A percentile compares a stretch with the other conserved stretches of the same genome.
These are phyloP conservation scores for Mortierella antarctica DNA, from an alignment of 192 early-diverging fungal genomes.

Conservation along the genomic window DNA sequence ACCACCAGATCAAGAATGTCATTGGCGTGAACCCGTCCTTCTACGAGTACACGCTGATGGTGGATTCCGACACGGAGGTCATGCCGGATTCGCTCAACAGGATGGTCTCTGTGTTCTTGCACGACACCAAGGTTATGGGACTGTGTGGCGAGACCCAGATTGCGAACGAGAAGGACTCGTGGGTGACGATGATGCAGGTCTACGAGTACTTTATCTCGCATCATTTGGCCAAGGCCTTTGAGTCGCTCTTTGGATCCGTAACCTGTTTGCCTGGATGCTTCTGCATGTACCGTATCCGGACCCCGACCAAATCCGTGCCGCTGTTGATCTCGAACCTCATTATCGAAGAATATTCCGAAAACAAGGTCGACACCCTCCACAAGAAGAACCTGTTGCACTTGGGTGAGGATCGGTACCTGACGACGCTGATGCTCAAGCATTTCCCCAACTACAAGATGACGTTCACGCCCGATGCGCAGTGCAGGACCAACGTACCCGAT, in stretches of 20 bases:
- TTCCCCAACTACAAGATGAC: constrained; percentile 97
- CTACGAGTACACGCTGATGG: constrained; percentile 98
- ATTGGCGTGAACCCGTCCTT: constrained; percentile 97
- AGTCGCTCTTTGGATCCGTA: constrained; percentile 96
- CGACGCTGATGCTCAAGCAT: constrained; percentile 95
- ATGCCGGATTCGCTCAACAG: constrained; percentile 91
- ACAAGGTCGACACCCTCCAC: constrained; percentile 96
- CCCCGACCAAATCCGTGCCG: constrained; percentile 89
- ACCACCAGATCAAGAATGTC: constrained; percentile 98
- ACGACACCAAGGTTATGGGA: constrained; percentile 93
- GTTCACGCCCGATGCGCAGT: constrained; percentile 93
- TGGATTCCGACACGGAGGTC: constrained; percentile 97
- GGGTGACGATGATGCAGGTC: constrained; percentile 99
- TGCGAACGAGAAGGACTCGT: constrained; percentile 91
- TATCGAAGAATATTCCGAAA: constrained; percentile 94
- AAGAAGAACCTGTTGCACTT: constrained; percentile 98
- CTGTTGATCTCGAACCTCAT: constrained; percentile 89
- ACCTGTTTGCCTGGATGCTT: constrained; percentile 99
- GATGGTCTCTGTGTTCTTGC: constrained; percentile 90
- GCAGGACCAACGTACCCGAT: constrained; percentile 95
- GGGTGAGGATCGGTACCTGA: constrained; percentile 98
- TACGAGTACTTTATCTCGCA: constrained; percentile 99
- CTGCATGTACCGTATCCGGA: constrained; percentile 97
- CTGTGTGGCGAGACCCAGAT: constrained; percentile 96
- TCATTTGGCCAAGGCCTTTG: constrained; percentile 97